phyloP scores from a whole-genome alignment of 1,284 basidiomycete genomes.

The Irpex sp. region DNA sequence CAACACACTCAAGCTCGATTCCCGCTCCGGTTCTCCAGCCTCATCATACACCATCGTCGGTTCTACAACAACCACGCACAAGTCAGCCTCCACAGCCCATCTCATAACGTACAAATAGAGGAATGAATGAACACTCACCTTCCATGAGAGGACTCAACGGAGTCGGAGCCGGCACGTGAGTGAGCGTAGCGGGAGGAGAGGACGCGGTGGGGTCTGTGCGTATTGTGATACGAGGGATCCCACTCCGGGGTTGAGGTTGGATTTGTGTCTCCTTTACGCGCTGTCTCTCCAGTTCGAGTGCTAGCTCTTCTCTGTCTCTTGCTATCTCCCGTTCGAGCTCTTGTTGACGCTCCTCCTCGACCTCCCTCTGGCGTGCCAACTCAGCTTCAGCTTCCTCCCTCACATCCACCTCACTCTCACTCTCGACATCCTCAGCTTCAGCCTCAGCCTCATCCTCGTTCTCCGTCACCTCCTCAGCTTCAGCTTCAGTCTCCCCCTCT shows the following conservation, averaged over 20 bases:
- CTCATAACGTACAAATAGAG: not conserved
- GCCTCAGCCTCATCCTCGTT: too few relatives aligned
- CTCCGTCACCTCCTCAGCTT: too few relatives aligned
- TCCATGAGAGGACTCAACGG: conserved; percentile 27
- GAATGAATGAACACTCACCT: conserved; percentile 15
- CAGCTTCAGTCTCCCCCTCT: too few relatives aligned
- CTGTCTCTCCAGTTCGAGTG: conserved; percentile 1
- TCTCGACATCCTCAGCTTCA: too few relatives aligned
- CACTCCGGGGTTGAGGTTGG: not conserved
- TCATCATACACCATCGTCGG: conserved; percentile 18
- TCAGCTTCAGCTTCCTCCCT: too few relatives aligned
- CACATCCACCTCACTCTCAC: too few relatives aligned
- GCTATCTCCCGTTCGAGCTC: conserved; percentile 4
- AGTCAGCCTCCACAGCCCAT: too few relatives aligned
- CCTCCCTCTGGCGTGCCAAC: too few relatives aligned
- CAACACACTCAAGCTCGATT: conserved; percentile 35
- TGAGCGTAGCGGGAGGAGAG: conserved; percentile 10
- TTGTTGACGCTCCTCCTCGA: not conserved
- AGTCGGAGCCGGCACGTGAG: conserved; percentile 15
- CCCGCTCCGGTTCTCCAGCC: conserved; percentile 21
- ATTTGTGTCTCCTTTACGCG: conserved; percentile 6
- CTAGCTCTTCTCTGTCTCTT: conserved; percentile 5
- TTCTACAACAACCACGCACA: conserved; percentile 9
- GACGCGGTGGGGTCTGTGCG: conserved; percentile 15
- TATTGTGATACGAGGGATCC: conserved; percentile 11